These are phyloP conservation scores for Cyclotella sp. DNA, from an alignment of 108 stramenopile genomes.

Conservation along the genomic window DNA sequence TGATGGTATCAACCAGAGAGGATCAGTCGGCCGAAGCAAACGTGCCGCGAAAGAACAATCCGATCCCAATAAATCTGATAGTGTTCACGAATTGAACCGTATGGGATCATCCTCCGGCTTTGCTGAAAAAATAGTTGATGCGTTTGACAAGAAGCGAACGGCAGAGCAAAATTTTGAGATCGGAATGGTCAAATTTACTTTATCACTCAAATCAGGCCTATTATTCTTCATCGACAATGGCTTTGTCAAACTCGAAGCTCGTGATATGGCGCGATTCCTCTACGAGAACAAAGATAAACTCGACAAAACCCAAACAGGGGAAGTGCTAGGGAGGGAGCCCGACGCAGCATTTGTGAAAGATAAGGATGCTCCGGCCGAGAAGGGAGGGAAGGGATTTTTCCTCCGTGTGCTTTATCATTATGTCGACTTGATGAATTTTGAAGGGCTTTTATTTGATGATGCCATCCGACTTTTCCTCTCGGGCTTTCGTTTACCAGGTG, in stretches of 20 bases:
- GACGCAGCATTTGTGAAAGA: constrained; percentile 92
- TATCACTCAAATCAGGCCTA: constrained; percentile 92
- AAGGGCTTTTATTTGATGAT: constrained; percentile 91
- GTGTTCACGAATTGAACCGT: constrained; percentile 13
- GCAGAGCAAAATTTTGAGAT: constrained; percentile 90
- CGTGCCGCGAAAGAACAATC: constrained; percentile 2
- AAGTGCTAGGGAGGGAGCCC: constrained; percentile 95
- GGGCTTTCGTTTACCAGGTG: constrained; percentile 98
- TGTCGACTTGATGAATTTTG: constrained; percentile 89
- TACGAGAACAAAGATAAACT: constrained; percentile 87
- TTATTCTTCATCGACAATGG: constrained; percentile 89
- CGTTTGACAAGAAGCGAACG: constrained; percentile 85
- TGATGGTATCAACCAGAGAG: constrained; percentile 3
- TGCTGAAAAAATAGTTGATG: constrained; percentile 67
- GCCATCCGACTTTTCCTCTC: constrained; percentile 95
- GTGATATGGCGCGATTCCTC: constrained; percentile 90
- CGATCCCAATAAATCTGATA: constrained; percentile 29
- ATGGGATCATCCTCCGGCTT: constrained; percentile 9
- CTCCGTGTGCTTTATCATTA: constrained; percentile 93
- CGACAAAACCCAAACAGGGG: constrained; percentile 99
- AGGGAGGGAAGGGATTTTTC: constrained; percentile 90
- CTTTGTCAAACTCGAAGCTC: constrained; percentile 85
- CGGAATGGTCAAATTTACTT: constrained; percentile 94
- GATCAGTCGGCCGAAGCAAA: neutral
- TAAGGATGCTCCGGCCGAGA: constrained; percentile 63